Percentiles rank a stretch among this genome's conserved stretches.
Evolutionary conservation across 192 early-diverging fungal genomes (phyloP).

Genomic region (Coemansia asiatica): DNA sequence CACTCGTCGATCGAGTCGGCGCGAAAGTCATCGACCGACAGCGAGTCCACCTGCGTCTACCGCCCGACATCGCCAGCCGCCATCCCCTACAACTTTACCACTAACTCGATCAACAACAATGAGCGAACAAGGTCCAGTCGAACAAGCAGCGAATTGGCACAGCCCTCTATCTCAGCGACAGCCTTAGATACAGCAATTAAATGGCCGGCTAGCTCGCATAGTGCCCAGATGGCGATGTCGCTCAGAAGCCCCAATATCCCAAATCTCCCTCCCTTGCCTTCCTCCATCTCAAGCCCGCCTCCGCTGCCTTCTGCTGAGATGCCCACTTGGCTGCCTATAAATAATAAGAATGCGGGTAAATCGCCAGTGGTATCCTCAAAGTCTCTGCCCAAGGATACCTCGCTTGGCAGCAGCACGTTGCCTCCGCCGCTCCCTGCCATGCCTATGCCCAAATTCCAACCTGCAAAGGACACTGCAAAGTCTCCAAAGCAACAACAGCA

Average conservation of each 20-base stretch:
- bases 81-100: not conserved
- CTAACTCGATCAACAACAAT: not conserved
- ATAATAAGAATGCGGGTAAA: slow-evolving; percentile 1
- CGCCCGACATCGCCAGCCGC: slow-evolving; percentile 19
- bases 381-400: slow-evolving; percentile 18
- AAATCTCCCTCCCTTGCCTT: slow-evolving; percentile 29
- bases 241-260: slow-evolving; percentile 8
- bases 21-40: slow-evolving; percentile 41
- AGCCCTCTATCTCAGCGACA: not conserved
- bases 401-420: not conserved
- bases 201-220: slow-evolving; percentile 24
- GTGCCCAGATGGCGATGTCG: slow-evolving; percentile 5
- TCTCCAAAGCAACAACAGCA: slow-evolving; percentile 6
- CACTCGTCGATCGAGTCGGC: slow-evolving; percentile 22
- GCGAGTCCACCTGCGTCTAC: slow-evolving; percentile 38
- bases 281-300: slow-evolving; percentile 15
- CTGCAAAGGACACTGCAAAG: not conserved
- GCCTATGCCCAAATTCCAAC: slow-evolving; percentile 52
- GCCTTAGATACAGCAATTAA: not conserved
- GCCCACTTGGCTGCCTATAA: slow-evolving; percentile 35
- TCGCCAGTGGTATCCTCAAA: slow-evolving; percentile 13
- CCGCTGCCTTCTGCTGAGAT: slow-evolving; percentile 34
- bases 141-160: not conserved
- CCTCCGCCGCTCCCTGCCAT: slow-evolving; percentile 32
- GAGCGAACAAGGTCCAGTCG: not conserved